Conservation (phyloP, 768 basidiomycete species). For the Kwoniella mangroviensis region DNA sequence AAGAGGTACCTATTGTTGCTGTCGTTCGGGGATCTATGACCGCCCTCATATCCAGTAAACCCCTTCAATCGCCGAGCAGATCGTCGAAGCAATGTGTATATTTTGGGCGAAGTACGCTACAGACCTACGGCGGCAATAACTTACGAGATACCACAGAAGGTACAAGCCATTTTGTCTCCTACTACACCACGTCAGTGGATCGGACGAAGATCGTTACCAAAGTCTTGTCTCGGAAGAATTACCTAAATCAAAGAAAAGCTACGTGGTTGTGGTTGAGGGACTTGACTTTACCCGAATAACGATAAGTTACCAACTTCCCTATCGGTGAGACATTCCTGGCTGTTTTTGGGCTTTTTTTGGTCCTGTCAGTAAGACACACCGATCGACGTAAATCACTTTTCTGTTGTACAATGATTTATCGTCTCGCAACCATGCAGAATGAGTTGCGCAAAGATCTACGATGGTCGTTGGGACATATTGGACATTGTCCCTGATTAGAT, state of each 20-base stretch:
- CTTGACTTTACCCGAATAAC: slow-evolving; percentile 2
- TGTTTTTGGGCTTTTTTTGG: not conserved
- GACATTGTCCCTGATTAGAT: not conserved
- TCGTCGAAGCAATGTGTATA: no score
- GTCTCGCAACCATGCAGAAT: no score
- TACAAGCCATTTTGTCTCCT: not conserved
- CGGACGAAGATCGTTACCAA: not conserved
- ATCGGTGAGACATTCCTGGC: slow-evolving; percentile 5
- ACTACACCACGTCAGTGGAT: not conserved
- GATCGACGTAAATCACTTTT: not conserved
- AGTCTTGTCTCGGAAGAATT: not conserved
- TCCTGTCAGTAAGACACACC: not conserved
- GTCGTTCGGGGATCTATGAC: not conserved
- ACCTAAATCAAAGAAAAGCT: not conserved
- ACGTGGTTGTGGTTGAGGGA: no score
- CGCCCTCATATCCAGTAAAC: no score
- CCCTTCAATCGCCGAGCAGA: not conserved
- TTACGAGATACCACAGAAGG: not conserved
- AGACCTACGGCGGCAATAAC: no score
- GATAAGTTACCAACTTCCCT: slow-evolving; percentile 1
- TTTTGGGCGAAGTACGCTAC: no score
- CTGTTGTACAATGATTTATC: not conserved
- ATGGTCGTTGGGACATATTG: not conserved
- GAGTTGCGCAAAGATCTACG: no score
- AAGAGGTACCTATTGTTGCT: not conserved